Conservation (phyloP, 495 filamentous ascomycete species). For the Podospora australis region DNA sequence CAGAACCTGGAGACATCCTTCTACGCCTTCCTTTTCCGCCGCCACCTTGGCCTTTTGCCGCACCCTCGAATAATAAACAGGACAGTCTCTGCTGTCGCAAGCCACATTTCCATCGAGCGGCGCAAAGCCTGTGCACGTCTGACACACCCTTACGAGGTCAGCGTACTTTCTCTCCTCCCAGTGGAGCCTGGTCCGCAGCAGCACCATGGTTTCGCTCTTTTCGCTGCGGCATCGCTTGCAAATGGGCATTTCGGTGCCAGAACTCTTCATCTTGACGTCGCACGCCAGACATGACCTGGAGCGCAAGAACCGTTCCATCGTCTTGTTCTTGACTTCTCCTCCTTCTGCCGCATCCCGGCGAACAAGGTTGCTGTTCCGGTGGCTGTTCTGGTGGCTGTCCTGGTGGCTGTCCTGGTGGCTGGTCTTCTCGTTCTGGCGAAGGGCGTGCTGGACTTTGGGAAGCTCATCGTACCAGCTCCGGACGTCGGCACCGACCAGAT, state of each 20-base stretch:
- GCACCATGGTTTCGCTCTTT: conserved; percentile 51
- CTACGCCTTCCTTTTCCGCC: conserved; percentile 48
- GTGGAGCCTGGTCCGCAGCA: conserved; percentile 54
- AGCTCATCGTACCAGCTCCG: conserved; percentile 92
- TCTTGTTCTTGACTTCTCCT: conserved; percentile 36
- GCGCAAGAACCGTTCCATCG: conserved; percentile 83
- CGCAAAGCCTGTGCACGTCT: conserved; percentile 68
- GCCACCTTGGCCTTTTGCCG: conserved; percentile 59
- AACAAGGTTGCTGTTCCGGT: too few relatives aligned
- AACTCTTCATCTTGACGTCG: conserved; percentile 51
- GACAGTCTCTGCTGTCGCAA: conserved; percentile 88
- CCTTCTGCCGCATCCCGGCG: too few relatives aligned
- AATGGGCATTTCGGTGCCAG: conserved; percentile 28
- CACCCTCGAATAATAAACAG: conserved; percentile 82
- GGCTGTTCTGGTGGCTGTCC: conserved; percentile 18
- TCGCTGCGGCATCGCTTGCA: conserved; percentile 58
- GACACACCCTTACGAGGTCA: conserved; percentile 71
- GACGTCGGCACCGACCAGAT: conserved; percentile 90
- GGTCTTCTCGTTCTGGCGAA: too few relatives aligned
- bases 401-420: conserved; percentile 9
- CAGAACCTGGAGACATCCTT: conserved; percentile 52
- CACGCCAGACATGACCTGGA: conserved; percentile 75
- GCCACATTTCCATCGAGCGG: conserved; percentile 62
- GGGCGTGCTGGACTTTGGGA: conserved; percentile 78
- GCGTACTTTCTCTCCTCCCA: conserved; percentile 55